Evolutionary conservation across 2,329 filamentous ascomycete species (phyloP).

Genomic region (Coniochaeta sp.): DNA sequence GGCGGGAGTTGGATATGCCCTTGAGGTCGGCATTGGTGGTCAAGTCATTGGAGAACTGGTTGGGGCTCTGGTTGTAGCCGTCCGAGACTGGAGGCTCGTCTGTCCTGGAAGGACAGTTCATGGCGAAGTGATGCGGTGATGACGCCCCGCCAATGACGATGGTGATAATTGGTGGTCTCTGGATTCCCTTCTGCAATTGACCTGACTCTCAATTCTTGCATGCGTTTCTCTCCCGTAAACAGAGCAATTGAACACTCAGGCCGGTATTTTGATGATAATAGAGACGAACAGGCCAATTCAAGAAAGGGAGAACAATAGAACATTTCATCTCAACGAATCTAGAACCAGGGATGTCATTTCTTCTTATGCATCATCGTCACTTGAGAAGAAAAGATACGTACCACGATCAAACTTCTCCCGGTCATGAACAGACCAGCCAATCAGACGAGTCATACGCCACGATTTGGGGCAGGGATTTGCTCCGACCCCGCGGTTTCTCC

Average conservation of each 20-base stretch:
- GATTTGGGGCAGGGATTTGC: background rate
- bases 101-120: slow-evolving; percentile 21
- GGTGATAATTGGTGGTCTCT: background rate
- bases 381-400: background rate
- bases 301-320: background rate
- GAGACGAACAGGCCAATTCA: too few relatives aligned
- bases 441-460: background rate
- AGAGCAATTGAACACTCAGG: too few relatives aligned
- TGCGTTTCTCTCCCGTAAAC: too few relatives aligned
- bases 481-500: slow-evolving; percentile 2
- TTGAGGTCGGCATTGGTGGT: slow-evolving; percentile 52
- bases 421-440: background rate
- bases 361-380: slow-evolving; percentile 1
- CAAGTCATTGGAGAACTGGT: slow-evolving; percentile 43
- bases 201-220: background rate
- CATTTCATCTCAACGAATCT: background rate
- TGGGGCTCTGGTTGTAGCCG: slow-evolving; percentile 49
- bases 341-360: background rate
- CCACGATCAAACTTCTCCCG: background rate
- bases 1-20: slow-evolving; percentile 38
- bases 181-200: background rate
- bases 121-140: background rate
- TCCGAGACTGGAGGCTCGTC: slow-evolving; percentile 30
- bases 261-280: too few relatives aligned
- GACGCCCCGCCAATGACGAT: background rate